Evolutionary conservation across 805 yeast genomes (phyloP), one percentile per base, ranked within the genome.

Genomic region (Candida quercuum): DNA sequence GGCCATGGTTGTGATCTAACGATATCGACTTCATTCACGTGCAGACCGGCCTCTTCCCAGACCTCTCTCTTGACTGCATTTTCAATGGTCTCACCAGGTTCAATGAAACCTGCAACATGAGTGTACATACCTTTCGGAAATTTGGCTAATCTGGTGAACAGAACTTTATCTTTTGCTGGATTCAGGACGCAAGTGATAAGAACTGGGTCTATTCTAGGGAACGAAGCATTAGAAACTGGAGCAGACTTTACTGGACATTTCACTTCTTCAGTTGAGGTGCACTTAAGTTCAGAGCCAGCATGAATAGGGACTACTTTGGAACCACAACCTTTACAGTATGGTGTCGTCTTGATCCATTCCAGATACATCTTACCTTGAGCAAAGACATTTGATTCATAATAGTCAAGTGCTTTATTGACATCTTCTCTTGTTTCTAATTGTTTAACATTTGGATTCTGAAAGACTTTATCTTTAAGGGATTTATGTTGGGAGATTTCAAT

Each of bases 1-100:
- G 98, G 98, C 98, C 98, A 91, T 5, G 98, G 98, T 63, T 91
- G 98, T 10, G 93, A 76, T 48, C 78, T 67, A 22, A 81, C 66
- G 37, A 89, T 71, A 32, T 69, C 57, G 16, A 91, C 85, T 4
- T 72, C 58, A 12, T 64, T 63, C 17, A 72, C 64, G 5, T 57
- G 45, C 21, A 87, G 79, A 3, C 98, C 98, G 6, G 96, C 77
- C 60, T 91, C 98, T 57, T 91, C 98, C 87, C 93, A 88, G 18
- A 86, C 83, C 57, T 91, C 98, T 40, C 98, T 70, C 30, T 78
- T 69, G 16, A 88, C 86, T 8, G 96, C 93, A 35, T 76, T 81
- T 59, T 91, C 98, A 14, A 91, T 78, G 2, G 94, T 81, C 62
- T 91, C 98, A 28, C 89, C 86, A 1, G 96, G 96, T 59, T 91